phyloP scores from a whole-genome alignment of 2,329 filamentous ascomycete species.

The Gyromitra esculenta region DNA sequence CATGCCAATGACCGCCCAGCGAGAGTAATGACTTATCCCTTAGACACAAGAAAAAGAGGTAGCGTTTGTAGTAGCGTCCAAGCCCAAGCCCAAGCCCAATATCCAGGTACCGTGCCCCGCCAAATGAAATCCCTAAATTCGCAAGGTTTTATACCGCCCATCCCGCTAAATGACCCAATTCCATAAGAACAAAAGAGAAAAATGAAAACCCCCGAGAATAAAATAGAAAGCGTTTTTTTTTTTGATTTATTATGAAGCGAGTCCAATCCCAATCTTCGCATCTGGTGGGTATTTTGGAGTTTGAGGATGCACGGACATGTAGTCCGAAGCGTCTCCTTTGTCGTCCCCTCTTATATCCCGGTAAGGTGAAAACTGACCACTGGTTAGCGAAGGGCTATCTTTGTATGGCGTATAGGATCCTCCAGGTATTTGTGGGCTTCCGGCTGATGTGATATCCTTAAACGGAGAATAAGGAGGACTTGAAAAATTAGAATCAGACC shows the following conservation, averaged over 20 bases:
- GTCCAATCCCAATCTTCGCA: slow-evolving; percentile 47
- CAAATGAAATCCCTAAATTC: slow-evolving; percentile 32
- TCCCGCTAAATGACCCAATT: slow-evolving; percentile 43
- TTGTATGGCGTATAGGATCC: slow-evolving; percentile 48
- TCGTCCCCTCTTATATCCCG: slow-evolving; percentile 31
- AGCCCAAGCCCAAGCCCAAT: slow-evolving; percentile 10
- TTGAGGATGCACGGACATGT: slow-evolving; percentile 37
- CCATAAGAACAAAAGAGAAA: slow-evolving; percentile 4
- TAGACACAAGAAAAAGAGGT: slow-evolving; percentile 1
- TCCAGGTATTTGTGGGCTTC: slow-evolving; percentile 25
- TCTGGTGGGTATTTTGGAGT: slow-evolving; percentile 48
- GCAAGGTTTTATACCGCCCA: slow-evolving; percentile 17
- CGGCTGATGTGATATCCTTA: slow-evolving; percentile 37
- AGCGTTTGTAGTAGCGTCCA: slow-evolving; percentile 5
- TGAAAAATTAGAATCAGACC: slow-evolving; percentile 47
- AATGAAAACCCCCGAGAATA: not conserved
- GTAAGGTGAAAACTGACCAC: slow-evolving; percentile 42
- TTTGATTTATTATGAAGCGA: slow-evolving; percentile 40
- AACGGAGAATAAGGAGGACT: slow-evolving; percentile 46
- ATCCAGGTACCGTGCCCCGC: not conserved
- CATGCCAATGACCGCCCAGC: not conserved
- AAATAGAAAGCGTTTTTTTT: slow-evolving; percentile 12
- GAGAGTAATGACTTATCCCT: not conserved
- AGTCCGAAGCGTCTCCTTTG: slow-evolving; percentile 27
- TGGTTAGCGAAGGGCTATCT: slow-evolving; percentile 44